phyloP scores from a whole-genome alignment of 257 asterid genomes.

The Rubia yunnanensis region DNA sequence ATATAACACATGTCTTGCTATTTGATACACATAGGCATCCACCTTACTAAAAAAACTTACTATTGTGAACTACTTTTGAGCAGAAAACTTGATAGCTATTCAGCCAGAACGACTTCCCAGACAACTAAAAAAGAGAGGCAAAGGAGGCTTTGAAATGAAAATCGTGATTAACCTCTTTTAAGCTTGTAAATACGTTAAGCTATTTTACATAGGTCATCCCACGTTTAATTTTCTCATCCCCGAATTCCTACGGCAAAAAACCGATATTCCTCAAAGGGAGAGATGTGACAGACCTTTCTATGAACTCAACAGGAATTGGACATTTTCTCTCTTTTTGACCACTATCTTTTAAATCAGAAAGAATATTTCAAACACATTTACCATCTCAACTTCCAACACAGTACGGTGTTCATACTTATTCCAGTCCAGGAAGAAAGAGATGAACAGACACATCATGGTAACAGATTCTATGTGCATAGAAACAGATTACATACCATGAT shows the following conservation, averaged over 20 bases:
- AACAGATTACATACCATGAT: constrained; percentile 57
- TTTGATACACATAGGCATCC: not conserved
- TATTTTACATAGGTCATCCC: not conserved
- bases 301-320: not conserved
- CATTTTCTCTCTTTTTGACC: not conserved
- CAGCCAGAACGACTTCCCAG: not conserved
- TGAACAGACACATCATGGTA: not conserved
- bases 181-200: not conserved
- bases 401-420: not conserved
- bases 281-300: not conserved
- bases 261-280: not conserved
- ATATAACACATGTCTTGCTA: not conserved
- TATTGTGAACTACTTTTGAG: not conserved
- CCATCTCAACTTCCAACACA: not conserved
- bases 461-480: constrained; percentile 1
- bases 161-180: not conserved
- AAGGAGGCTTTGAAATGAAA: not conserved
- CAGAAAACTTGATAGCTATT: not conserved
- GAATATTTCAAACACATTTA: not conserved
- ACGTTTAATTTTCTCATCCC: not conserved
- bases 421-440: not conserved
- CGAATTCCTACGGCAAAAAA: not conserved
- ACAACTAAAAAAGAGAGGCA: too few relatives aligned
- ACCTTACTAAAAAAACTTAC: not conserved
- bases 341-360: not conserved